Evolutionary conservation across 225 moss, liverwort and hornwort species (phyloP).

Genomic region (Sphagnum tenellum): DNA sequence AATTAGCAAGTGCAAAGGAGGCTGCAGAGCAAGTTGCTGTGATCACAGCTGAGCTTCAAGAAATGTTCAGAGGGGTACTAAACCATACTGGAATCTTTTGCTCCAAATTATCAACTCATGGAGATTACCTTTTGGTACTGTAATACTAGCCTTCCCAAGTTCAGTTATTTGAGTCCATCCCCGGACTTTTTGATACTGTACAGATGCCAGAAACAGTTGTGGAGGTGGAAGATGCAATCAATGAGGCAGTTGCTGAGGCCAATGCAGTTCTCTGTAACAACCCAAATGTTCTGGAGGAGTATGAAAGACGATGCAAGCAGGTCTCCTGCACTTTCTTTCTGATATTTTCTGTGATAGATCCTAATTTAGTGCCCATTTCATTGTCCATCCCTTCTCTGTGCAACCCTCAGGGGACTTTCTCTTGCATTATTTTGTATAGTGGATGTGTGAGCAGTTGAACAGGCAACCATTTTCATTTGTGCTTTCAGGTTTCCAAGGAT

Average conservation of each 20-base stretch:
- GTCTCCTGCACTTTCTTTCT: constrained; percentile 14
- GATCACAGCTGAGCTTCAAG: constrained; percentile 43
- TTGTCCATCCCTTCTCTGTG: no score
- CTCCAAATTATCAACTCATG: no score
- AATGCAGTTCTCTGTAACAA: constrained; percentile 95
- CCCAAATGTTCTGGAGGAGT: constrained; percentile 78
- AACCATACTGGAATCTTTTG: background rate
- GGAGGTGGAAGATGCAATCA: constrained; percentile 67
- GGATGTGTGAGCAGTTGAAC: no score
- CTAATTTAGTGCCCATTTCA: no score
- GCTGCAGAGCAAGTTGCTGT: constrained; percentile 51
- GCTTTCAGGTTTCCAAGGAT: no score
- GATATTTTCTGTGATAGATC: background rate
- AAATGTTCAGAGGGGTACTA: constrained; percentile 48
- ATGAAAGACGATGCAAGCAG: constrained; percentile 86
- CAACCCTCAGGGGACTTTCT: no score
- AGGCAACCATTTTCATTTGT: no score
- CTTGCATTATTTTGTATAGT: no score
- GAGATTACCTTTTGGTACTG: no score
- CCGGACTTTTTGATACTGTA: constrained; percentile 1
- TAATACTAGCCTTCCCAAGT: no score
- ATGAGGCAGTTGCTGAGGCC: constrained; percentile 55
- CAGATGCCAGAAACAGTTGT: constrained; percentile 78
- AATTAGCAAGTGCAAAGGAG: constrained; percentile 26
- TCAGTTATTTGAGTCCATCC: no score